Conservation (phyloP, 176 grass and related monocot genomes). For the Hyparrhenia diplandra region DNA sequence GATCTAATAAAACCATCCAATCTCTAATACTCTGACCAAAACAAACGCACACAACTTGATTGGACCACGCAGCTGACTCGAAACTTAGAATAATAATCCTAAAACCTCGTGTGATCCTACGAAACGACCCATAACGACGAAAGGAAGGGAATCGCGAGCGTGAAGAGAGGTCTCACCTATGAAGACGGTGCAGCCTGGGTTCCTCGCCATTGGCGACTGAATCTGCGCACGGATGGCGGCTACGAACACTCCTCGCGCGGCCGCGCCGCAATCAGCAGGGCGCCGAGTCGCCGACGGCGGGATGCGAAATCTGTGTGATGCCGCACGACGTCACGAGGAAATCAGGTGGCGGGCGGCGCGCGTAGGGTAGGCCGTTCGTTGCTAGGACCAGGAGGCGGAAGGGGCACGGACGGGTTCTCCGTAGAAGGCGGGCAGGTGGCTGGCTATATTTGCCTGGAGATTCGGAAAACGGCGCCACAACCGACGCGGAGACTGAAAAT, state of each 20-base stretch:
- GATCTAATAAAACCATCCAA: not conserved
- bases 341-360: not conserved
- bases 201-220: constrained; percentile 37
- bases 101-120: not conserved
- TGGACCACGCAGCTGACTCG: not conserved
- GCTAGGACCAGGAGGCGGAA: not conserved
- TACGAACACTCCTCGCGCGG: not conserved
- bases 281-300: not conserved
- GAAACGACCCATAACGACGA: not conserved
- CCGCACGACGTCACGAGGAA: not conserved
- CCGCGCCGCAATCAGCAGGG: not conserved
- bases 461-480: not conserved
- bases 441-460: constrained; percentile 11
- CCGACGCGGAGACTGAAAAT: not conserved
- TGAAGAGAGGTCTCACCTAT: constrained; percentile 38
- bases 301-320: not conserved
- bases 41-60: not conserved
- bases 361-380: not conserved
- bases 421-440: not conserved
- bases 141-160: not conserved
- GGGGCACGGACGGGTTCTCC: not conserved
- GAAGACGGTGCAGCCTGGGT: constrained; percentile 49
- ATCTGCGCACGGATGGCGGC: not conserved
- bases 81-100: not conserved
- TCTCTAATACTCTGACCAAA: not conserved